Base-by-base conservation (phyloP, 2,329 filamentous ascomycete species). In the Alternaria sp. region DNA sequence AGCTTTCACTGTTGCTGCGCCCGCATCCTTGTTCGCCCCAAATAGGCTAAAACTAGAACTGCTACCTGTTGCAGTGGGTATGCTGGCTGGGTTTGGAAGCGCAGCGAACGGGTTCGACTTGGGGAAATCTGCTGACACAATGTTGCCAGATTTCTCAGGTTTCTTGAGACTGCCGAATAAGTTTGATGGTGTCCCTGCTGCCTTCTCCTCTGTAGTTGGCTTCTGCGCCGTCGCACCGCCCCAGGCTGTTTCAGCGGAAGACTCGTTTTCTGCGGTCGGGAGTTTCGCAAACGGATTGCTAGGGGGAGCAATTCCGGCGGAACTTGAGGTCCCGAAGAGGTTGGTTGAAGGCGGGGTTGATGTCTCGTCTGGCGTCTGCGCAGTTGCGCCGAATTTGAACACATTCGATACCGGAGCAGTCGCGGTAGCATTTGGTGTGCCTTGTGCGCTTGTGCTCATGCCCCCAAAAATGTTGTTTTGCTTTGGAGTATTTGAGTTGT, bases 71-170 rank as follows among this genome's bases (percentile, higher is more conserved):
- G 31, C n/a, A 34, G 44, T 29, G 26, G 61, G 57, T 21, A 59
- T 33, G 21, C 48, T 36, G n/a, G 51, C 54, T 31, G 66, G 62
- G 53, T 66, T 65, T 5, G 62, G 44, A 31, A 69, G 56, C 2
- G 58, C 60, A 10, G 62, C 62, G 17, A 71, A 71, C n/a, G 63
- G 55, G 36, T 62, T 71, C 10, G 60, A 40, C 54, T 70, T 69
- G 44, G 66, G 58, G 31, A 60, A 51, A 21, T 70, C 68, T 2
- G 60, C 34, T n/a, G 64, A 21, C 5, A 58, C 36, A n/a, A 34
- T 59, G 48, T 39, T 63, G 36, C 17, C 34, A 29, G 56, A 31
- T 10, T 56, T 51, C 28, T 37, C 51, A 26, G 58, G 57, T 52
- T 64, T 68, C 57, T 67, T 68, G 24, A 64, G 62, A 45, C 49